Percentiles rank a stretch among this genome's conserved stretches.
Evolutionary conservation across 169 alveolate species (phyloP).

Genomic region (Plasmodium inui): DNA sequence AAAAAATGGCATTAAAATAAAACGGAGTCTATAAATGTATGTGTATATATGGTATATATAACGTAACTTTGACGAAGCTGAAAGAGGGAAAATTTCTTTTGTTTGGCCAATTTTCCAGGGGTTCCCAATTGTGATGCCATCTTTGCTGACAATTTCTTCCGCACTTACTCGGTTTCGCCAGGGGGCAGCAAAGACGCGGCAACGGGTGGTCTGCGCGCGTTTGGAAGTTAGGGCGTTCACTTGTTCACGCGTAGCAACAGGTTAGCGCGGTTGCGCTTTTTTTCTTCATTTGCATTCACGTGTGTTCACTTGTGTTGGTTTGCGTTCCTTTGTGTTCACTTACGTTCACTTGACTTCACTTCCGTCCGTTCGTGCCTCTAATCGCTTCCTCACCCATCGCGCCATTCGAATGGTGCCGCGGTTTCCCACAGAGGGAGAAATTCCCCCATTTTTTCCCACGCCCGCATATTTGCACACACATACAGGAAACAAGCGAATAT

Average conservation of each 20-base stretch:
- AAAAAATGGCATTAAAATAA: not conserved
- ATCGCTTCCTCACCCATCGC: not conserved
- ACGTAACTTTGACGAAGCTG: not conserved
- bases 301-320: not conserved
- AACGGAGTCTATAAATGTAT: not conserved
- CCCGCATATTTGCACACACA: slow-evolving; percentile 45
- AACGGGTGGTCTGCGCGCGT: not conserved
- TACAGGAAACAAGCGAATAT: not conserved
- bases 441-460: not conserved
- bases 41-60: not conserved
- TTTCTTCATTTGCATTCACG: not conserved
- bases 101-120: not conserved
- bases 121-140: not conserved
- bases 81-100: not conserved
- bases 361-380: not conserved
- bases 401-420: not conserved
- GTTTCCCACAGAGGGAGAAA: slow-evolving; percentile 2
- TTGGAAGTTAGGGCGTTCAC: not conserved
- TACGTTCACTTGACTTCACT: not conserved
- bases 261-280: not conserved
- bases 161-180: not conserved
- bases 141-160: not conserved
- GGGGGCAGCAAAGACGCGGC: not conserved
- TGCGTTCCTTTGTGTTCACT: too few relatives aligned
- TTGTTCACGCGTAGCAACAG: not conserved